These are phyloP conservation scores for Erodium texanum DNA, from an alignment of 441 rosid genomes.

Conservation along the genomic window DNA sequence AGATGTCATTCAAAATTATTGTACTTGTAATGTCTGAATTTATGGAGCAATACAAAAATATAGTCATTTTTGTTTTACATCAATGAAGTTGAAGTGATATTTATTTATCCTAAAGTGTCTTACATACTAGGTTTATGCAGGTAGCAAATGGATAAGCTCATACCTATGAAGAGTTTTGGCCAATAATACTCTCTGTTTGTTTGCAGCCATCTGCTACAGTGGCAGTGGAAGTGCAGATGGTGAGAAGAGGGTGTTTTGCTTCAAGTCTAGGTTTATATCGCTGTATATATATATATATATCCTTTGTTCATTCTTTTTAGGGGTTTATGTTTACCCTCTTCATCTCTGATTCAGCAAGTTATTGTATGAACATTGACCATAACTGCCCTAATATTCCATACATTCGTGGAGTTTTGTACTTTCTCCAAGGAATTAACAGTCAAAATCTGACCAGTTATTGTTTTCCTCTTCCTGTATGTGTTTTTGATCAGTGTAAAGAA, in stretches of 20 bases:
- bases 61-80: background rate
- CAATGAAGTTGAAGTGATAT: background rate
- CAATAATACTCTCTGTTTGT: too few relatives aligned
- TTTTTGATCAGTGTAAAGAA: background rate
- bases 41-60: background rate
- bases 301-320: background rate
- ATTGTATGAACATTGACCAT: constrained; percentile 14
- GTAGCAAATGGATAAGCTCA: constrained; percentile 12
- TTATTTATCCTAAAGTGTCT: constrained; percentile 7
- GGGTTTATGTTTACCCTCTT: background rate
- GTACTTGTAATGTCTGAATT: background rate
- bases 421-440: constrained; percentile 16
- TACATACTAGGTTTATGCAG: constrained; percentile 23
- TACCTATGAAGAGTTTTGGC: too few relatives aligned
- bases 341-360: constrained; percentile 10
- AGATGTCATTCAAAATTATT: background rate
- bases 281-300: constrained; percentile 17
- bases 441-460: background rate
- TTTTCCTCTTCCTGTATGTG: background rate
- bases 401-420: constrained; percentile 26
- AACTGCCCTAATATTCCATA: constrained; percentile 16
- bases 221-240: background rate
- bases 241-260: constrained; percentile 8
- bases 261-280: constrained; percentile 22
- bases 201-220: background rate